These are phyloP conservation scores for Aspergillus nomiae DNA, from an alignment of 2,329 filamentous ascomycete genomes.

Conservation along the genomic window DNA sequence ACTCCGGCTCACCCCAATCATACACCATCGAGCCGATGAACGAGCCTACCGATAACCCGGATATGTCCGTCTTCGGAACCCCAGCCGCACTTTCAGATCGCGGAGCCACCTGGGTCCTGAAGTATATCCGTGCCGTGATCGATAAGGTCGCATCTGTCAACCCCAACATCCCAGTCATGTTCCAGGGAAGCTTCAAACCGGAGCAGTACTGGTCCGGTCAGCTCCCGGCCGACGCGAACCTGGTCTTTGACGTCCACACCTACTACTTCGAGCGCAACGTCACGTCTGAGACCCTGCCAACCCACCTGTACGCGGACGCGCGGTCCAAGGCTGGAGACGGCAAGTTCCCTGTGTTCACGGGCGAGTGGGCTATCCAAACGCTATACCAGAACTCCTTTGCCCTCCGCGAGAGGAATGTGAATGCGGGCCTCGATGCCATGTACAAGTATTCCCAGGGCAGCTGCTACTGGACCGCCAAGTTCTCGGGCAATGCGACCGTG, in stretches of 20 bases:
- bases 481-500: conserved; percentile 16
- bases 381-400: conserved; percentile 18
- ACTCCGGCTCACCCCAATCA: conserved; percentile 18
- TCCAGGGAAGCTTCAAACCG: conserved; percentile 30
- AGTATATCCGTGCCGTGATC: conserved; percentile 26
- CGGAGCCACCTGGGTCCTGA: conserved; percentile 26
- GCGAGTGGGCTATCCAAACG: conserved; percentile 27
- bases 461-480: conserved; percentile 26
- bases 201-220: conserved; percentile 22
- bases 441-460: conserved; percentile 21
- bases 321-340: conserved; percentile 15
- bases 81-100: conserved; percentile 23
- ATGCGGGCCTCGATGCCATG: conserved; percentile 18
- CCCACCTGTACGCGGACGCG: conserved; percentile 23
- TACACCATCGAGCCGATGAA: conserved; percentile 31
- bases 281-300: conserved; percentile 19
- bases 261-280: conserved; percentile 26
- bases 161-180: conserved; percentile 24
- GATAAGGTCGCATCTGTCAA: conserved; percentile 18
- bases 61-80: conserved; percentile 27
- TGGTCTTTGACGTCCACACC: conserved; percentile 30
- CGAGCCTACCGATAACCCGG: conserved; percentile 26
- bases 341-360: conserved; percentile 27
- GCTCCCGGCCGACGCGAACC: conserved; percentile 19
- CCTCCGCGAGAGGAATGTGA: conserved; percentile 18